These are phyloP conservation scores for Dactylellina cionopaga DNA, from an alignment of 2,329 filamentous ascomycete species.

Conservation along the genomic window DNA sequence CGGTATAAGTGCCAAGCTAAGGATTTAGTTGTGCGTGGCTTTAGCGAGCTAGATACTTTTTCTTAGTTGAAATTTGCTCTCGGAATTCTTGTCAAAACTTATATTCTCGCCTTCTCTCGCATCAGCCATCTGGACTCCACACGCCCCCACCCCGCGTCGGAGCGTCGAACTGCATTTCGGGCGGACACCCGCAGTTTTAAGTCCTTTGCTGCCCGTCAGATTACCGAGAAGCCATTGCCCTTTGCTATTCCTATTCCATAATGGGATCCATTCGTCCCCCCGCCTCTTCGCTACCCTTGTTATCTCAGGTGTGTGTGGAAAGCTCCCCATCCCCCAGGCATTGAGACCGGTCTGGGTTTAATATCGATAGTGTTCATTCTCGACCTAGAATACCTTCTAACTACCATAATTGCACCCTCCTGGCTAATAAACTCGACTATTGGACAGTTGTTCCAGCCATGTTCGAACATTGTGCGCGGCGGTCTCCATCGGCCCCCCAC, in stretches of 20 bases:
- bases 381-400: too few relatives aligned
- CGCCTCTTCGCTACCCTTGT: slow-evolving; percentile 10
- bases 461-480: slow-evolving; percentile 14
- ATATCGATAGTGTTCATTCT: too few relatives aligned
- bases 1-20: too few relatives aligned
- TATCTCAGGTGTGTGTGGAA: slow-evolving; percentile 45
- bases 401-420: too few relatives aligned
- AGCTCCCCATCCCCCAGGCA: background rate
- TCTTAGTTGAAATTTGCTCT: too few relatives aligned
- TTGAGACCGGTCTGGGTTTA: background rate
- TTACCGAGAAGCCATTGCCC: background rate
- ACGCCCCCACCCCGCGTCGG: too few relatives aligned
- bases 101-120: too few relatives aligned
- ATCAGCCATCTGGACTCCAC: too few relatives aligned
- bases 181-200: background rate
- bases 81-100: too few relatives aligned
- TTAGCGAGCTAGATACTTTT: too few relatives aligned
- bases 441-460: slow-evolving; percentile 11
- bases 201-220: background rate
- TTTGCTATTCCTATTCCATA: background rate
- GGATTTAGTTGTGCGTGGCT: too few relatives aligned
- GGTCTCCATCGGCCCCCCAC: slow-evolving; percentile 1
- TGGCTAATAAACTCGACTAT: too few relatives aligned
- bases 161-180: background rate
- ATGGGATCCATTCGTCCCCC: slow-evolving; percentile 33